These are phyloP conservation scores for Pestalotiopsis sp. DNA, from an alignment of 2,329 filamentous ascomycete species.

Conservation along the genomic window DNA sequence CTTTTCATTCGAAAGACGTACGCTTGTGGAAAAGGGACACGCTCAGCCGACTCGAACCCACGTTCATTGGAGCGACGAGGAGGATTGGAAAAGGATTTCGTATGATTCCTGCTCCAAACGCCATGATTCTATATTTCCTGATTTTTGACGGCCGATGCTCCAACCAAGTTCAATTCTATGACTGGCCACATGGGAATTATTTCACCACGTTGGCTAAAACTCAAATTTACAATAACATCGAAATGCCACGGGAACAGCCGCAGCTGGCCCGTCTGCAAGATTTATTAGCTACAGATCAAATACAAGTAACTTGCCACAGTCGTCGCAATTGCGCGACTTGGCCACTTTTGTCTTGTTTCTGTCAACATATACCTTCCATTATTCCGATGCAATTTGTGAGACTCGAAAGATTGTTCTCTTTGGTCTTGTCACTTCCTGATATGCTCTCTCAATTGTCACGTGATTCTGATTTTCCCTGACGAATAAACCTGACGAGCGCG, in stretches of 20 bases:
- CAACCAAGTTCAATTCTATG: slow-evolving; percentile 6
- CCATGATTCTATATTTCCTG: neutral
- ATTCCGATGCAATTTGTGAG: neutral
- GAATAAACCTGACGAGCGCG: too few species aligned
- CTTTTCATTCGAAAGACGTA: slow-evolving; percentile 7
- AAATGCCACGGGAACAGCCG: neutral
- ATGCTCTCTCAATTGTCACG: neutral
- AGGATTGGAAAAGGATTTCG: neutral
- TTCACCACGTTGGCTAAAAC: neutral
- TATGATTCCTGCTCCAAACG: too few species aligned
- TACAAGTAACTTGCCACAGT: slow-evolving; percentile 1
- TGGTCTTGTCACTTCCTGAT: too few species aligned
- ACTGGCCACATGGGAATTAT: neutral
- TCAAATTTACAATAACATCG: neutral
- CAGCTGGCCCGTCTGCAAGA: neutral
- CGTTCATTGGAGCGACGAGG: slow-evolving; percentile 34
- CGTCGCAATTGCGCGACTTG: neutral
- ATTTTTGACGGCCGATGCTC: neutral
- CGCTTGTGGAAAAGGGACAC: slow-evolving; percentile 15
- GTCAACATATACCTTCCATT: neutral
- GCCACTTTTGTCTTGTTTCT: neutral
- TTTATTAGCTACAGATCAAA: neutral
- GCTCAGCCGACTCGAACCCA: slow-evolving; percentile 33
- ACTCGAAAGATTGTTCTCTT: neutral
- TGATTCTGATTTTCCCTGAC: neutral